Conservation (phyloP, 768 basidiomycete genomes). For the Boletus tomentosulus region DNA sequence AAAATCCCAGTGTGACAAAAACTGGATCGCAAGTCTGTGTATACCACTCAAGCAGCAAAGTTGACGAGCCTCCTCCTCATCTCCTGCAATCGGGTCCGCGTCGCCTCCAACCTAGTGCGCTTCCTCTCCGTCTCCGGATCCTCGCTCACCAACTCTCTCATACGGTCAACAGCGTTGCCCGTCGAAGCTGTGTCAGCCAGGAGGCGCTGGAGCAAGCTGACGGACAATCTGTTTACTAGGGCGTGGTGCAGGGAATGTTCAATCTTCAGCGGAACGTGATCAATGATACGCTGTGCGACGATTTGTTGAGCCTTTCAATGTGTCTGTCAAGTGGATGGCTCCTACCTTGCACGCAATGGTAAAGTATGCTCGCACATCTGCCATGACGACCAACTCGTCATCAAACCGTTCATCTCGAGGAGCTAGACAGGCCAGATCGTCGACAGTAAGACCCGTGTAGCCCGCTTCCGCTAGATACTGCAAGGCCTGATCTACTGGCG, state of each 20-base stretch:
- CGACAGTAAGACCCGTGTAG: slow-evolving; percentile 15
- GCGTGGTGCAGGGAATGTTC: slow-evolving; percentile 42
- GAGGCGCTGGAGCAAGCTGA: slow-evolving; percentile 34
- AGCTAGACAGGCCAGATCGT: slow-evolving; percentile 27
- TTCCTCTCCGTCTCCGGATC: slow-evolving; percentile 35
- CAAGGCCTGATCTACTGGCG: slow-evolving; percentile 16
- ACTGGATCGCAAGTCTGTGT: background rate
- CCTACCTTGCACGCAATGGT: slow-evolving; percentile 51
- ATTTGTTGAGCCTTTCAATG: background rate
- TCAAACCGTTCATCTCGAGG: slow-evolving; percentile 27
- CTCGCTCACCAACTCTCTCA: slow-evolving; percentile 43
- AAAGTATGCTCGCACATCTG: slow-evolving; percentile 53
- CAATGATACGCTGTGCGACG: slow-evolving; percentile 46
- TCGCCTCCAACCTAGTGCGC: slow-evolving; percentile 33
- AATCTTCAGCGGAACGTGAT: slow-evolving; percentile 48
- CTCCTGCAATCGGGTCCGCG: slow-evolving; percentile 35
- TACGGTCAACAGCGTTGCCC: slow-evolving; percentile 26
- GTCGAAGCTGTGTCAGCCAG: slow-evolving; percentile 16
- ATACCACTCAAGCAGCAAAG: background rate
- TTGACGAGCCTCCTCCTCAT: slow-evolving; percentile 36
- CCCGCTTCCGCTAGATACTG: slow-evolving; percentile 28
- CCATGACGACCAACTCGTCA: slow-evolving; percentile 49
- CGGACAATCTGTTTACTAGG: slow-evolving; percentile 34
- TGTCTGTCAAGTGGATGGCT: background rate
- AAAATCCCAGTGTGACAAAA: background rate